These are phyloP conservation scores for Spinacia oleracea DNA, from an alignment of 179 eudicot genomes.

Conservation along the genomic window DNA sequence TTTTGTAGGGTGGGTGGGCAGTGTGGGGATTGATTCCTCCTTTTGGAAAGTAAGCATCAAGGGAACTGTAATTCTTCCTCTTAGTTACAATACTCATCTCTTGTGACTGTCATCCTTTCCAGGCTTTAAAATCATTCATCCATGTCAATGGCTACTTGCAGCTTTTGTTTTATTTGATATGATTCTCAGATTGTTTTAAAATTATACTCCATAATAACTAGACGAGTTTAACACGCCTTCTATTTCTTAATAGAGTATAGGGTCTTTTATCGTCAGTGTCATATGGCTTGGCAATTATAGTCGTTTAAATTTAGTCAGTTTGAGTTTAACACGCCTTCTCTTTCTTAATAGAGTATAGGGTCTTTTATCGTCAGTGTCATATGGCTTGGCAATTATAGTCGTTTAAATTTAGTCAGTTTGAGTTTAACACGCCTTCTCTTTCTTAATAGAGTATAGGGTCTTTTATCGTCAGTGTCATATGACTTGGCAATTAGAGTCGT, in stretches of 20 bases:
- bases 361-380: not conserved
- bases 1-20: not conserved
- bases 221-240: not conserved
- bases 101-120: not conserved
- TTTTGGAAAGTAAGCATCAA: not conserved
- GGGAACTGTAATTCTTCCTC: not conserved
- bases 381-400: not conserved
- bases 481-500: not conserved
- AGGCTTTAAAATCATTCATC: not conserved
- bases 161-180: not conserved
- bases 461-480: not conserved
- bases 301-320: not conserved
- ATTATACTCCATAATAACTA: not conserved
- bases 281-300: not conserved
- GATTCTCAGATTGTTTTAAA: not conserved
- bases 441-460: too few species aligned
- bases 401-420: not conserved
- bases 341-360: too few species aligned
- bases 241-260: too few species aligned
- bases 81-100: not conserved
- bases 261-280: not conserved
- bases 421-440: not conserved
- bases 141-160: not conserved
- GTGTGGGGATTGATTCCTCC: not conserved
- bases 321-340: not conserved